phyloP scores from a whole-genome alignment of 2,329 filamentous ascomycete species.

The Stenocarpella maydis region DNA sequence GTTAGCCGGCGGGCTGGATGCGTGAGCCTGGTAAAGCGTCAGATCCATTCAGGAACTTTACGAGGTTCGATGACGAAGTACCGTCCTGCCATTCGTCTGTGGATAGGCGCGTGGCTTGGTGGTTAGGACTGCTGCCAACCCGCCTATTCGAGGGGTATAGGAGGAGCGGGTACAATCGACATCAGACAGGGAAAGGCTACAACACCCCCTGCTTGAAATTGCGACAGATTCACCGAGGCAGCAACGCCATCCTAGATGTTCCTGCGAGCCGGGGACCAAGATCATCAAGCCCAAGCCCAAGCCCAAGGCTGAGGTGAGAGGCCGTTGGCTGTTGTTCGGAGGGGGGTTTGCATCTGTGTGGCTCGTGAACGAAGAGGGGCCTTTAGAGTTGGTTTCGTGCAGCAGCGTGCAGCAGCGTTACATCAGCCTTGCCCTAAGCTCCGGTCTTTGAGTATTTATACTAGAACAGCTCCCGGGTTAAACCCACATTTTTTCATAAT shows the following conservation, averaged over 20 bases:
- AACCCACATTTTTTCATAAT: background rate
- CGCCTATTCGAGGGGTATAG: background rate
- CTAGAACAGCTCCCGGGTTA: background rate
- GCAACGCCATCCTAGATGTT: conserved; percentile 6
- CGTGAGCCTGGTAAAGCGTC: background rate
- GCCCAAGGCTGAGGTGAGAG: no score
- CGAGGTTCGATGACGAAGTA: conserved; percentile 3
- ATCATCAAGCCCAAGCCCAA: background rate
- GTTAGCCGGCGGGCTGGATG: conserved; percentile 8
- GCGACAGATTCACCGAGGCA: conserved; percentile 17
- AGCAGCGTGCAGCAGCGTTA: conserved; percentile 11
- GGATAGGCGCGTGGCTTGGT: background rate
- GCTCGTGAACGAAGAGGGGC: background rate
- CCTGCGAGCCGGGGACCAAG: background rate
- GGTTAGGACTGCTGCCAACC: conserved; percentile 13
- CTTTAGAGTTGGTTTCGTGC: conserved; percentile 18
- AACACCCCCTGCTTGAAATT: conserved; percentile 12
- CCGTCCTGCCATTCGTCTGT: conserved; percentile 8
- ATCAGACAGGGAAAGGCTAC: conserved; percentile 9
- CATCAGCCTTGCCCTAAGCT: conserved; percentile 17
- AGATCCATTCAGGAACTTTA: background rate
- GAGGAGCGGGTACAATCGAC: conserved; percentile 11
- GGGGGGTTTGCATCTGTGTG: background rate
- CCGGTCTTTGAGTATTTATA: background rate
- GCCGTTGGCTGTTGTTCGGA: background rate